Evolutionary conservation across 305 asterid genomes (phyloP), one percentile per base, ranked within the genome.

Genomic region (Fraxinus xanthoxyloides): DNA sequence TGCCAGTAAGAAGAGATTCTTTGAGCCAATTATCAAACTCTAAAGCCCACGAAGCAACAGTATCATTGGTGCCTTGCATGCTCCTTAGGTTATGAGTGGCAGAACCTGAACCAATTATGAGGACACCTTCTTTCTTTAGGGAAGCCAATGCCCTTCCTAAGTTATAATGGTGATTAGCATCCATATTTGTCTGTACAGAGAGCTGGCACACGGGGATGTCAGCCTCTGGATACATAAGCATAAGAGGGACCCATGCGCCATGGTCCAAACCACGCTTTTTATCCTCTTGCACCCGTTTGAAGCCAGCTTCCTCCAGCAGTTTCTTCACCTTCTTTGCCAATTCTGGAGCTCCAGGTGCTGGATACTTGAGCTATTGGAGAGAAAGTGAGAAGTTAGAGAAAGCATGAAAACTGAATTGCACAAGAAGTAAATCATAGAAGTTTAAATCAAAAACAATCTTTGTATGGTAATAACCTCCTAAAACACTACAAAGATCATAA

Each of bases 161-260:
- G 77, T 91, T 90, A 75, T 89, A 92, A 83, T 94, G 98, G 82
- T 94, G 83, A 79, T 94, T 90, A 46, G 95, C 97, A 78, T 89
- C 93, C 83, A 83, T 77, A 21, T 89, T 48, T 8, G 97, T 84
- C 81, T 92, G 98, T 61, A 94, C 90, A 17, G 98, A 94, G 65
- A 94, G 93, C 77, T 94, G 98, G 79, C 97, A 92, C n/a, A 94
- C 98, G 0, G 97, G 98, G 54, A 94, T 91, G 76, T 94, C 92
- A 32, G 97, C 97, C 43, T 91, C 92, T 0, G 98, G 98, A 86
- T 90, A 94, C 97, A 94, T 94, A 13, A 94, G 95, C 93, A 91
- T 90, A 1, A 94, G 97, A 0, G 98, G 98, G 23, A 92, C 94
- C 98, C 98, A 91, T 15, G 98, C 98, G 40, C 98, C 98, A 40